These are phyloP conservation scores for Flagelloscypha sp. DNA, from an alignment of 768 basidiomycete species.

Conservation along the genomic window DNA sequence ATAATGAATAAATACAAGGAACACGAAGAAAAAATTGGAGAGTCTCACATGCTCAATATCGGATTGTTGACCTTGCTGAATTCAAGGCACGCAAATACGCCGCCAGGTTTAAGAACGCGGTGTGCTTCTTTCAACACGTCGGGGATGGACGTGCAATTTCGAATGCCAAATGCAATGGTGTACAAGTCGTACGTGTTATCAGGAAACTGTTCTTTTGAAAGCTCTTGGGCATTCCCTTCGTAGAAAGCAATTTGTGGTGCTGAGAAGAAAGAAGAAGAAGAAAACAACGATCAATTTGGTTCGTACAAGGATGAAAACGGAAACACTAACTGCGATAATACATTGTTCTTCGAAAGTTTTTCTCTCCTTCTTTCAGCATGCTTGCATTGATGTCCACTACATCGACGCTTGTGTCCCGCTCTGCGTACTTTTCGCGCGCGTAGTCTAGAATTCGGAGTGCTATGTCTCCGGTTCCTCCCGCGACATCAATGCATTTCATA, in stretches of 20 bases:
- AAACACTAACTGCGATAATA: slow-evolving; percentile 82
- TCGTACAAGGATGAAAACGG: too few relatives aligned
- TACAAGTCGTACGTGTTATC: slow-evolving; percentile 90
- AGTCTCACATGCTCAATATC: slow-evolving; percentile 72
- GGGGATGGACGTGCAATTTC: slow-evolving; percentile 92
- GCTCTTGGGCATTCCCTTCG: slow-evolving; percentile 84
- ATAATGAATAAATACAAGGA: slow-evolving; percentile 4
- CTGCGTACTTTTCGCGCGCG: slow-evolving; percentile 80
- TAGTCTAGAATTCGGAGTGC: slow-evolving; percentile 89
- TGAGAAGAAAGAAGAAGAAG: slow-evolving; percentile 21
- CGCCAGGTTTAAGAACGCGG: slow-evolving; percentile 93
- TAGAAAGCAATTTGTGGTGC: slow-evolving; percentile 90
- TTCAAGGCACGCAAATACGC: slow-evolving; percentile 91
- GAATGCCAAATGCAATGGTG: slow-evolving; percentile 97
- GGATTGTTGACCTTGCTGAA: slow-evolving; percentile 92
- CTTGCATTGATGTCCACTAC: slow-evolving; percentile 92
- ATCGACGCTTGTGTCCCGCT: slow-evolving; percentile 82
- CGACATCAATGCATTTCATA: slow-evolving; percentile 84
- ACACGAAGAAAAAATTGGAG: not conserved
- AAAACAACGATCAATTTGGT: not conserved
- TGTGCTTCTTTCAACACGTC: slow-evolving; percentile 83
- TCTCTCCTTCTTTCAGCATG: slow-evolving; percentile 90
- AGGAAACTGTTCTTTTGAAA: slow-evolving; percentile 58
- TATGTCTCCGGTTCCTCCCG: slow-evolving; percentile 97
- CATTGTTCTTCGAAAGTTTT: slow-evolving; percentile 92